These are phyloP conservation scores for Coemansia sp. DNA, from an alignment of 192 early-diverging fungal genomes.

Conservation along the genomic window DNA sequence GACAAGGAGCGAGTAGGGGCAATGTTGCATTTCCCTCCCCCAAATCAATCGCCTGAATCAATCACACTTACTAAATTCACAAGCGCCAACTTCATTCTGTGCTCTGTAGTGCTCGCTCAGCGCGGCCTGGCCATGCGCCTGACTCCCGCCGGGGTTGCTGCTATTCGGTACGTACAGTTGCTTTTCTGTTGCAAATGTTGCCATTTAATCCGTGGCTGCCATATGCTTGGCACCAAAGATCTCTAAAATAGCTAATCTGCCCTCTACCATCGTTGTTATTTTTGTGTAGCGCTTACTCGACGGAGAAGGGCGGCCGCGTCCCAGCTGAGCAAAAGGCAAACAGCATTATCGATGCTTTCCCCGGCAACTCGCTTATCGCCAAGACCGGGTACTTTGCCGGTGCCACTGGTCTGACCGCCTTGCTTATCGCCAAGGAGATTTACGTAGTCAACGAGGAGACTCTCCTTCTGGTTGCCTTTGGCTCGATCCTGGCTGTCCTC, in stretches of 20 bases:
- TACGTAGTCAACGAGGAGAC: constrained; percentile 96
- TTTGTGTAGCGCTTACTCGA: constrained; percentile 39
- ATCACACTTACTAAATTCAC: neutral
- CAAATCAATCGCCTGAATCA: too few species aligned
- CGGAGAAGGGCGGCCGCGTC: constrained; percentile 29
- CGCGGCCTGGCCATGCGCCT: constrained; percentile 50
- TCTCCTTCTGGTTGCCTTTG: constrained; percentile 79
- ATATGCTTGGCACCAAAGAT: neutral
- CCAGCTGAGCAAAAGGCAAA: constrained; percentile 77
- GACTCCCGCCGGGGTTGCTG: constrained; percentile 43
- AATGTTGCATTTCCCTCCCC: too few species aligned
- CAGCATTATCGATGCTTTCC: constrained; percentile 91
- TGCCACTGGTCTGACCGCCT: constrained; percentile 81
- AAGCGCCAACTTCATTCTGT: neutral
- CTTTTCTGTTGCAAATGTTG: neutral
- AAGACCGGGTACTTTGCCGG: constrained; percentile 91
- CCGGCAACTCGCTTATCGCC: constrained; percentile 83
- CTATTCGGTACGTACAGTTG: constrained; percentile 28
- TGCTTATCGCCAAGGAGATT: constrained; percentile 96
- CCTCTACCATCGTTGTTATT: too few species aligned
- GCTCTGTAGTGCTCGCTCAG: constrained; percentile 55
- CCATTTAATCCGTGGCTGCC: too few species aligned
- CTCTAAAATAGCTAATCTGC: too few species aligned
- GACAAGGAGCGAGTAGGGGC: too few species aligned
- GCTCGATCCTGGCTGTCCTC: constrained; percentile 78